These are phyloP conservation scores for Knufia petricola DNA, from an alignment of 2,329 filamentous ascomycete genomes.

Conservation along the genomic window DNA sequence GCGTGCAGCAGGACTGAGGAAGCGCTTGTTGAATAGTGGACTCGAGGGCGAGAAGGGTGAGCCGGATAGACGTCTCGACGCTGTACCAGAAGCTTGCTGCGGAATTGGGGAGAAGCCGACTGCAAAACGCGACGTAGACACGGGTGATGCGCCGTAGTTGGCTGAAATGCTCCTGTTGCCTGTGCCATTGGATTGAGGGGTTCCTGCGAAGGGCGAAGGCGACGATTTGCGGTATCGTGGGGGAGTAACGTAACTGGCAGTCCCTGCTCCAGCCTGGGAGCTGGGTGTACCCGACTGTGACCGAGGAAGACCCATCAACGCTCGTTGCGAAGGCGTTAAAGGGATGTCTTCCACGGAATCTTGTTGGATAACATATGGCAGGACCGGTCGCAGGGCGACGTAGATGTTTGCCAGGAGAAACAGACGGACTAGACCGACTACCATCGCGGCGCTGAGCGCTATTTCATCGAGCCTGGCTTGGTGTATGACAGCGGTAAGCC, in stretches of 20 bases:
- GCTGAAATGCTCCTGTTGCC: constrained; percentile 35
- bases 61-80: constrained; percentile 30
- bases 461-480: constrained; percentile 31
- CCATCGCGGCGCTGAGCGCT: constrained; percentile 30
- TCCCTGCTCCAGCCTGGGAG: constrained; percentile 36
- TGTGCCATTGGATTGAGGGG: constrained; percentile 25
- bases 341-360: constrained; percentile 84
- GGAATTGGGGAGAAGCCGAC: constrained; percentile 22
- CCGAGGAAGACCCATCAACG: constrained; percentile 70
- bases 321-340: constrained; percentile 78
- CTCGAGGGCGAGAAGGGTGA: constrained; percentile 49
- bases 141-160: constrained; percentile 20
- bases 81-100: constrained; percentile 32
- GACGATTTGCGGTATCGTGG: constrained; percentile 63
- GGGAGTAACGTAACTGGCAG: constrained; percentile 67
- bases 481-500: constrained; percentile 26
- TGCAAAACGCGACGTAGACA: constrained; percentile 16
- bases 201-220: constrained; percentile 36
- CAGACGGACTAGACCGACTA: constrained; percentile 49
- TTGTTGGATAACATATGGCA: constrained; percentile 45
- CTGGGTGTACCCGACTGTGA: constrained; percentile 52
- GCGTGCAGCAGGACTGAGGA: constrained; percentile 23
- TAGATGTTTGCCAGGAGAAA: constrained; percentile 61
- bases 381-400: constrained; percentile 60
- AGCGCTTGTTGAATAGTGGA: constrained; percentile 61